A percentile compares a stretch with the other conserved stretches of the same genome.
Evolutionary conservation across 1,284 basidiomycete genomes (phyloP).

Genomic region (Coniferiporia sulphurascens): DNA sequence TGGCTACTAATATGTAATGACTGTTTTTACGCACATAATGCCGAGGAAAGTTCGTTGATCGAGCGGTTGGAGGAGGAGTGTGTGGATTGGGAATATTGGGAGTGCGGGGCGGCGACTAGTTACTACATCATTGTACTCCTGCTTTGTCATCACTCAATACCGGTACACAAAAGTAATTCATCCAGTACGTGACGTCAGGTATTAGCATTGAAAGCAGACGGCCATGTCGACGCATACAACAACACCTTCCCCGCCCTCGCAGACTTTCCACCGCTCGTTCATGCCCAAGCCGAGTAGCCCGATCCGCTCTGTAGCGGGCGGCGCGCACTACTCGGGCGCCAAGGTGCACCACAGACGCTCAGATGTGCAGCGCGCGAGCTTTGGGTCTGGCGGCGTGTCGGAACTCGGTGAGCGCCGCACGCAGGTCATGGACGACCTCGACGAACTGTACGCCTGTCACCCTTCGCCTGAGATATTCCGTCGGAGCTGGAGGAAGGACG

Average conservation of each 20-base stretch:
- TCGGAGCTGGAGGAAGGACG: constrained; percentile 53
- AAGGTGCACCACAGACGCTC: constrained; percentile 22
- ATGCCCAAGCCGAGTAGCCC: constrained; percentile 40
- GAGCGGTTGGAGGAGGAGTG: constrained; percentile 4
- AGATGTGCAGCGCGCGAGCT: constrained; percentile 22
- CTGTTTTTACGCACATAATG: constrained; percentile 13
- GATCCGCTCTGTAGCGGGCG: constrained; percentile 44
- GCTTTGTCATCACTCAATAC: background rate
- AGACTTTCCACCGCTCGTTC: constrained; percentile 40
- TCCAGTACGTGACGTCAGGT: background rate
- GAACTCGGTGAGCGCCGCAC: constrained; percentile 31
- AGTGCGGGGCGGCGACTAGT: background rate
- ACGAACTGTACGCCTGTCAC: constrained; percentile 53
- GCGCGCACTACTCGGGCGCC: constrained; percentile 26
- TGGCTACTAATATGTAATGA: constrained; percentile 15
- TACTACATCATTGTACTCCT: background rate
- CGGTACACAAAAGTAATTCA: background rate
- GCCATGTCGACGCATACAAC: background rate
- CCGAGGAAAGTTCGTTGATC: constrained; percentile 19
- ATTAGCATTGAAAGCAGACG: too few relatives aligned
- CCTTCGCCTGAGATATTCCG: constrained; percentile 54
- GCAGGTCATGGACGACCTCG: constrained; percentile 47
- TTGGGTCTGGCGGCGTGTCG: constrained; percentile 7
- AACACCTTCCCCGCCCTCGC: constrained; percentile 32
- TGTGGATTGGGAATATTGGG: too few relatives aligned